Conservation (phyloP, 225 moss, liverwort and hornwort genomes). For the Bryum argenteum region DNA sequence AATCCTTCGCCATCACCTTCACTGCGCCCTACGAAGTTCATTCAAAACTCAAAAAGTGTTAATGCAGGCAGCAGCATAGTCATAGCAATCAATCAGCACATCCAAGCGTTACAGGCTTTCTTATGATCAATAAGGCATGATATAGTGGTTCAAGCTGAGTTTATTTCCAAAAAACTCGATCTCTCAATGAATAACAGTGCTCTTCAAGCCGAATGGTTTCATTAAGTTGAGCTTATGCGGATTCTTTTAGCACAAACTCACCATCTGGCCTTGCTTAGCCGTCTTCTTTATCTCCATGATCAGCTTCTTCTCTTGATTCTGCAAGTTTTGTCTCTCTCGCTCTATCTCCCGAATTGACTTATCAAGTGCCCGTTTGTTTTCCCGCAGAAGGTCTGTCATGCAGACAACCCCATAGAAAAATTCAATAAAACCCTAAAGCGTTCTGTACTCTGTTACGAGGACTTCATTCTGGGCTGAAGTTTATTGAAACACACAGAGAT, state of each 20-base stretch:
- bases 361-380: conserved; percentile 91
- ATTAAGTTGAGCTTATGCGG: no score
- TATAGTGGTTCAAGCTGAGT: no score
- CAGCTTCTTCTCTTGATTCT: conserved; percentile 96
- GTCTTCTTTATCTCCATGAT: conserved; percentile 96
- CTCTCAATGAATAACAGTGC: no score
- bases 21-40: conserved; percentile 68
- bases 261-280: conserved; percentile 99
- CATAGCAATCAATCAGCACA: conserved; percentile 5
- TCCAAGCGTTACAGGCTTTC: neutral
- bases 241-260: conserved; percentile 30
- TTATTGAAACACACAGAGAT: no score
- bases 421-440: no score
- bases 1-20: conserved; percentile 97
- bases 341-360: conserved; percentile 94
- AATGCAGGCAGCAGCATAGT: conserved; percentile 8
- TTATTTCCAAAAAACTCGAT: no score
- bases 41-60: conserved; percentile 1
- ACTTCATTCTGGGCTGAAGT: no score
- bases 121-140: no score
- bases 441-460: neutral
- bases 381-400: conserved; percentile 85
- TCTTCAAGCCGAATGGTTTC: no score
- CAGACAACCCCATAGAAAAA: neutral
- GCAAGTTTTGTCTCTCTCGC: conserved; percentile 88